Evolutionary conservation across 176 grass and related monocot genomes (phyloP), one percentile per base, ranked within the genome.

Genomic region (Dendrocalamus sinicus): DNA sequence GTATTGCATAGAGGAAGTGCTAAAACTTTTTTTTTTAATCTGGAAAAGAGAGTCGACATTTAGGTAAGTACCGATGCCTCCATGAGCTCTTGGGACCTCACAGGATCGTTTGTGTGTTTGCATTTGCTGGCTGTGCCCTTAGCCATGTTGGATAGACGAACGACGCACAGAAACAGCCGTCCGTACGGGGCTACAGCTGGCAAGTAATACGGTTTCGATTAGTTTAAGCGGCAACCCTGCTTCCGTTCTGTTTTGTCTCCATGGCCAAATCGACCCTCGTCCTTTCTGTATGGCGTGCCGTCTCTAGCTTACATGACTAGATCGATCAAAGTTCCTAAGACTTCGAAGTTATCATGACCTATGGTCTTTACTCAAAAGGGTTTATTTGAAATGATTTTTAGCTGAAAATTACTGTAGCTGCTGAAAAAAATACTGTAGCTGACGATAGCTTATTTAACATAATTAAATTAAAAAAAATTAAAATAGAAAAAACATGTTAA

Each of bases 161-260:
- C 41, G 20, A 71, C 48, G 55, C 7, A 14, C 13, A 67, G 9
- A 57, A 57, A 32, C 13, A 67, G 15, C 16, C 19, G 65, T 70
- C 83, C 64, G 28, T 86, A 79, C 67, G 28, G 30, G 4, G 28
- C 12, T 15, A 80, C 66, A 65, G 67, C 45, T 57, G 37, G 67
- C 69, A 73, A 87, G 14, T 22, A 11, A 47, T 58, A 54, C 9
- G 73, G 64, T 47, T 69, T 67, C 24, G 39, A 28, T 70, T 77
- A 47, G 28, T 50, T 57, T 82, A 77, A 63, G 44, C 54, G 5
- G 20, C 45, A 9, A 2, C 32, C 7, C 28, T 65, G 3, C 17
- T 20, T 58, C n/a, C 7, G 26, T 23, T 68, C 23, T 66, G 77
- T 35, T 73, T 73, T 65, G 37, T 17, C 58, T 23, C 35, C 12